Conservation (phyloP, 148 eudicot genomes). For the Arctostaphylos glauca region DNA sequence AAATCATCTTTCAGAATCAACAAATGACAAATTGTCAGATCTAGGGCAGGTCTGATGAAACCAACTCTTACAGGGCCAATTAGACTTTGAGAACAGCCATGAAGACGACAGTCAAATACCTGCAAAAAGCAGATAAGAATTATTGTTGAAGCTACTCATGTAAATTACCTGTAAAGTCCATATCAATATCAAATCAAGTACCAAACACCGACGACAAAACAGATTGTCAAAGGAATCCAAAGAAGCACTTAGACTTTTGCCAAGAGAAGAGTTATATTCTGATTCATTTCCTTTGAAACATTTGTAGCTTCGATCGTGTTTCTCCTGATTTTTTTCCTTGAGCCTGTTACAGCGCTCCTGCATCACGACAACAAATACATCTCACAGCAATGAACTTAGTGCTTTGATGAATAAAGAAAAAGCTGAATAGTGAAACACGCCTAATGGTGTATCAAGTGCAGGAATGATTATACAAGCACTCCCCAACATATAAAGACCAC, state of each 20-base stretch:
- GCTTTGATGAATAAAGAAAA: neutral
- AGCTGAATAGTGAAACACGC: neutral
- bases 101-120: constrained; percentile 93
- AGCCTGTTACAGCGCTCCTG: constrained; percentile 72
- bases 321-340: constrained; percentile 40
- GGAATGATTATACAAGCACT: neutral
- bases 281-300: constrained; percentile 21
- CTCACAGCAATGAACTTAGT: neutral
- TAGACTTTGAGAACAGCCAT: constrained; percentile 76
- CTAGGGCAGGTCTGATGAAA: constrained; percentile 2
- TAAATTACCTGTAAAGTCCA: neutral
- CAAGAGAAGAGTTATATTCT: constrained; percentile 36
- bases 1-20: constrained; percentile 15
- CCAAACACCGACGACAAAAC: constrained; percentile 98
- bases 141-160: neutral
- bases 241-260: constrained; percentile 66
- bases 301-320: constrained; percentile 16
- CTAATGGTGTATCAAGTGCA: constrained; percentile 7
- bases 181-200: constrained; percentile 27
- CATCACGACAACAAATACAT: constrained; percentile 20
- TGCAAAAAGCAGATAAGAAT: constrained; percentile 24
- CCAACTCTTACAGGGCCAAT: constrained; percentile 56
- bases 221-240: constrained; percentile 87
- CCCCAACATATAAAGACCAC: neutral
- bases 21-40: constrained; percentile 7